Base-by-base conservation (phyloP, 768 basidiomycete species). In the Suillus cothurnatus region DNA sequence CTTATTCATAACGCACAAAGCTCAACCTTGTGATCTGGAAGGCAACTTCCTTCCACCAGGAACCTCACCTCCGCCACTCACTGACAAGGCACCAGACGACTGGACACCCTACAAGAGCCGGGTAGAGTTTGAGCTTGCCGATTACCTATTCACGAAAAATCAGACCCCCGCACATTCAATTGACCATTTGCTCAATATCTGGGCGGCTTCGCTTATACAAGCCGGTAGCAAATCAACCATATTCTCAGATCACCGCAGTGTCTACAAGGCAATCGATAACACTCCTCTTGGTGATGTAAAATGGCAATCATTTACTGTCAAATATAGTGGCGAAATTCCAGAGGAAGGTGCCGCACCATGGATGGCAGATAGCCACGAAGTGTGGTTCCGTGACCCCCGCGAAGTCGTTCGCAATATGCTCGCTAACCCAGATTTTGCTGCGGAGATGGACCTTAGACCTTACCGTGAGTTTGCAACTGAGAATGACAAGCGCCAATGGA, bases 221-320 rank as follows among this genome's bases (percentile, higher is more conserved):
- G 55, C 65, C 23, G 58, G 56, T 17, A 59, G 66, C 21, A 61
- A 47, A 26, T 39, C 63, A 63, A 78, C 79, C 0, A 77, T 17
- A 72, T 77, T 76, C 52, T 31, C 61, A 2, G 53, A 71, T 49
- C 60, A 71, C 60, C 41, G 64, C 6, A 61, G 76, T n/a, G 11
- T 78, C 0, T 70, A 71, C 32, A 36, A 65, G 2, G 64, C 72
- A 0, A 79, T 79, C 55, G 74, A 79, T 55, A 28, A 63, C 0
- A 75, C 71, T 3, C 28, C 60, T 19, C 57, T 71, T 26, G 75
- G 78, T 11, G 74, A 74, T 45, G 63, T 71, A 2, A 70, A 69
- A 6, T 79, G 78, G 79, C 26, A 77, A 32, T 68, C 66, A 6
- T 73, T 76, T 32, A 60, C 64, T 0, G 59, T 67, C 4, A 14